phyloP scores from a whole-genome alignment of 805 yeast species.

The Lachancea meyersii region DNA sequence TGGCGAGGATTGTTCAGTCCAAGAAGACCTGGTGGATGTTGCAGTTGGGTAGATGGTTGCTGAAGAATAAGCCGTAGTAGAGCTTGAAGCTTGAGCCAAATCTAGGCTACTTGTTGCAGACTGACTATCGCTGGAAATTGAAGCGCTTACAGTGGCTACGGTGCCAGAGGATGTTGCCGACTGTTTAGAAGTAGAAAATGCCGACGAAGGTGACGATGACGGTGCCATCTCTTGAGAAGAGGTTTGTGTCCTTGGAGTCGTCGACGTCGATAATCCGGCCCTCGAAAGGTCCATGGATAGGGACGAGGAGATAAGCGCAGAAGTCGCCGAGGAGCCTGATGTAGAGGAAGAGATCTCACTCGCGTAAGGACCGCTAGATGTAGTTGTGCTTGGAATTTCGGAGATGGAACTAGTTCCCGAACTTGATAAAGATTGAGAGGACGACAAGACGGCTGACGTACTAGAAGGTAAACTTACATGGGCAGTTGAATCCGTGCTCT shows the following conservation, averaged over 20 bases:
- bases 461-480: not conserved
- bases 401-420: not conserved
- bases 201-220: not conserved
- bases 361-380: not conserved
- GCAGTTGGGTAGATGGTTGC: not conserved
- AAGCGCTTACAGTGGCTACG: not conserved
- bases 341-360: not conserved
- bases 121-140: not conserved
- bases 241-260: not conserved
- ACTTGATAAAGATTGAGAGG: not conserved
- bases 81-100: not conserved
- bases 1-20: not conserved
- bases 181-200: not conserved
- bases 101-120: not conserved
- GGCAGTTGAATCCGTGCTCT: not conserved
- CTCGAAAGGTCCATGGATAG: slow-evolving; percentile 1
- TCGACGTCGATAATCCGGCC: slow-evolving; percentile 1
- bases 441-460: not conserved
- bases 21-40: not conserved
- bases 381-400: not conserved
- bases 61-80: not conserved
- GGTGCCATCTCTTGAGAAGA: not conserved
- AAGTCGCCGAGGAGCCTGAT: slow-evolving; percentile 1
- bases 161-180: not conserved
- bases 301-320: slow-evolving; percentile 5